These are phyloP conservation scores for Dactylellina drechsleri DNA, from an alignment of 2,329 filamentous ascomycete genomes.

Conservation along the genomic window DNA sequence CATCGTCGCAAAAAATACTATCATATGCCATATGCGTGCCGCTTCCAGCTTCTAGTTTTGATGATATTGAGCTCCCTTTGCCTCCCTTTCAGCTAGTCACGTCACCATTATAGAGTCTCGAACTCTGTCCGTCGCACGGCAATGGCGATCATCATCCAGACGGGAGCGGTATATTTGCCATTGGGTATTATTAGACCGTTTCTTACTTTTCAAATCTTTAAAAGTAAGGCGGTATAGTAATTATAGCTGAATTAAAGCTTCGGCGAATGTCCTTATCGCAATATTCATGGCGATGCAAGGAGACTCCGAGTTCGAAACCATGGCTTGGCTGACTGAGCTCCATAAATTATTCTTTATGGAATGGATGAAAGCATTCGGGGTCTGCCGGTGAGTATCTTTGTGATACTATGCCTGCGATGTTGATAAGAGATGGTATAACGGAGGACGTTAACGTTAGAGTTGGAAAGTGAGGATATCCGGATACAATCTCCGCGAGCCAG, in stretches of 20 bases:
- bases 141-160: slow-evolving; percentile 21
- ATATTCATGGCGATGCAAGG: no score
- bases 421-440: slow-evolving; percentile 6
- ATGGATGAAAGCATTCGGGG: slow-evolving; percentile 13
- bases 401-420: slow-evolving; percentile 9
- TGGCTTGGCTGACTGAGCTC: slow-evolving; percentile 3
- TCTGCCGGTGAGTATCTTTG: slow-evolving; percentile 1
- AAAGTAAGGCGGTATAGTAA: slow-evolving; percentile 15
- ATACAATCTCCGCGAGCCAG: no score
- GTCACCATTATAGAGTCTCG: slow-evolving; percentile 35
- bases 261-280: slow-evolving; percentile 25
- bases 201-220: no score
- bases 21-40: slow-evolving; percentile 8
- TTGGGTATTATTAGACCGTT: slow-evolving; percentile 36
- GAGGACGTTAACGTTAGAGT: not conserved
- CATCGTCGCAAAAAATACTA: no score
- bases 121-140: slow-evolving; percentile 36
- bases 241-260: slow-evolving; percentile 17
- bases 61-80: slow-evolving; percentile 12
- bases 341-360: slow-evolving; percentile 20
- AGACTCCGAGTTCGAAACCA: not conserved
- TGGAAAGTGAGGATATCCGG: no score
- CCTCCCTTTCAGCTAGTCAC: slow-evolving; percentile 16
- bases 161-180: slow-evolving; percentile 51
- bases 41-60: slow-evolving; percentile 34